Evolutionary conservation across 164 flowering plant species (phyloP), one percentile per base, ranked within the genome.

Genomic region (Malania oleifera): DNA sequence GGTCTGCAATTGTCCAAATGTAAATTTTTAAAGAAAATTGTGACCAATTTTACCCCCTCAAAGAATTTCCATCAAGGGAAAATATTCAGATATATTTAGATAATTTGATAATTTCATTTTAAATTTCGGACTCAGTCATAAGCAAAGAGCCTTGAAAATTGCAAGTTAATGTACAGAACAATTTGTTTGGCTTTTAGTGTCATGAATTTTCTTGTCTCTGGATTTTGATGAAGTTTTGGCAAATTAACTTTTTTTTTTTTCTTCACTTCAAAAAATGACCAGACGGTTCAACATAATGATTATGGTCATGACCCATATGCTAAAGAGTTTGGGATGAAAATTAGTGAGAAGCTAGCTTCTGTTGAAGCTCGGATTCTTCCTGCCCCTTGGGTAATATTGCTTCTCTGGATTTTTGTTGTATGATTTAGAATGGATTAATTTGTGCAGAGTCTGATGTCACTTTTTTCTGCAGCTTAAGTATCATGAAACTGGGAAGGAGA

Each of bases 281-380:
- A 87, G 90, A 84, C 90, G 2, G 86, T 87, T 68, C 85, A 78
- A 31, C 82, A 82, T 54, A 84, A 82, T 75, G 77, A 80, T 11
- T 87, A 81, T 71, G 82, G 81, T 59, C 66, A 84, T 75, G 90
- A 84, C 52, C 85, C 83, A 44, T 87, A 81, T 79, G 88, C 86
- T 11, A 78, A 81, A 65, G 90, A 87, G 68, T 87, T 87, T 66
- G 95, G 88, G 23, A 71, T 87, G 59, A 82, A 78, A 64, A 84
- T 87, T 55, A 87, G 85, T 61, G 90, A 87, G 61, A 87, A 80
- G 59, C 65, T 84, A 51, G 80, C 95, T 56, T 77, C 82, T 51
- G 84, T 87, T 49, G 95, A 87, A 57, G 95, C 90, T 53, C 80
- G 90, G 40, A 81, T 87, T 66, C 84, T 87, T 61, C 95, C 95